Evolutionary conservation across 805 yeast genomes (phyloP).

Genomic region (Yarrowia sp.): DNA sequence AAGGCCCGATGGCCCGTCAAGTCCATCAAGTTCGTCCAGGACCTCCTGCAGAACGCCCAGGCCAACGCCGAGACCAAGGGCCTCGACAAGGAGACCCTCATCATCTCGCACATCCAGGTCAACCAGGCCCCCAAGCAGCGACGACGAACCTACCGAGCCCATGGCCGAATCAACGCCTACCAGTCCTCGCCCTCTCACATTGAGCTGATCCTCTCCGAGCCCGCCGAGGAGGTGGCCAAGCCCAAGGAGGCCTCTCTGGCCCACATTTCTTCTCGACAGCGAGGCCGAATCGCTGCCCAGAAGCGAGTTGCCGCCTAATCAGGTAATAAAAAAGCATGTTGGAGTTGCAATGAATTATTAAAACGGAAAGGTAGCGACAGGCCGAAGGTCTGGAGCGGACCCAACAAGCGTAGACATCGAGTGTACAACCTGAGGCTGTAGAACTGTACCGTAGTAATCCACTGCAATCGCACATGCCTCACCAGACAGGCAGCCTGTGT

Average conservation of each 20-base stretch:
- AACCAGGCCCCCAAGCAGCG: conserved; percentile 99
- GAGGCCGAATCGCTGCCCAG: conserved; percentile 85
- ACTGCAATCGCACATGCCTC: too few relatives aligned
- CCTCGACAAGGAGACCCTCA: conserved; percentile 89
- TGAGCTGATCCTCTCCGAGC: conserved; percentile 94
- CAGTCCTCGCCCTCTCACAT: conserved; percentile 99
- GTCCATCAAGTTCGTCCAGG: conserved; percentile 93
- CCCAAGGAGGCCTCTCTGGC: conserved; percentile 66
- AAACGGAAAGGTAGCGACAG: too few relatives aligned
- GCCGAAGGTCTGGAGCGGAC: too few relatives aligned
- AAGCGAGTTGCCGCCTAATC: conserved; percentile 45
- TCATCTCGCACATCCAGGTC: conserved; percentile 97
- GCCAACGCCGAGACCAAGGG: conserved; percentile 99
- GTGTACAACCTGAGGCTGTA: too few relatives aligned
- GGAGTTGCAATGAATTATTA: too few relatives aligned
- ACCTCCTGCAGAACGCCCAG: conserved; percentile 94
- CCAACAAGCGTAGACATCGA: too few relatives aligned
- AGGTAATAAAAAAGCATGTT: conserved; percentile 14
- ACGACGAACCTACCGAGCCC: conserved; percentile 99
- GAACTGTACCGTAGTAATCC: too few relatives aligned
- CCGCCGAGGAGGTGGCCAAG: conserved; percentile 89
- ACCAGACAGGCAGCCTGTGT: too few relatives aligned
- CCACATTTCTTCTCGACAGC: conserved; percentile 86
- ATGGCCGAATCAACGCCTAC: conserved; percentile 99
- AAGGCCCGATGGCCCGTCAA: conserved; percentile 99